A percentile compares a stretch with the other conserved stretches of the same genome.
Conservation (phyloP, 1,284 basidiomycete genomes). For the Mycena sp. region DNA sequence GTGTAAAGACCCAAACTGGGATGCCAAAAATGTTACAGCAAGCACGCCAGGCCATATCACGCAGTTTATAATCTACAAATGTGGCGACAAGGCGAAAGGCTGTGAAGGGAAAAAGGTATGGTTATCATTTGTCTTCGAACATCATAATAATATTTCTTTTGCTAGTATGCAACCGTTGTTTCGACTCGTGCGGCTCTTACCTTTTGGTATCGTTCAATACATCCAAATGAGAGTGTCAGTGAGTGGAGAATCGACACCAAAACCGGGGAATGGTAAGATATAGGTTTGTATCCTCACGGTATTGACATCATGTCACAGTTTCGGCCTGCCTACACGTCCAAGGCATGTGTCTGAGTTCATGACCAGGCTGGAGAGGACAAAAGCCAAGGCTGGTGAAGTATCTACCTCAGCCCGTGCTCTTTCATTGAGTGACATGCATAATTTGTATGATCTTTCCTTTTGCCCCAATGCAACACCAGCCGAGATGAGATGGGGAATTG, state of each 20-base stretch:
- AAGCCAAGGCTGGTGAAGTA: conserved; percentile 33
- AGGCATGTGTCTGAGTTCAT: conserved; percentile 19
- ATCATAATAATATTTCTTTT: background rate
- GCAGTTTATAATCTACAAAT: conserved; percentile 26
- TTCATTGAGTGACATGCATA: conserved; percentile 31
- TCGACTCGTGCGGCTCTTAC: conserved; percentile 30
- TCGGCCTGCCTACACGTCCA: background rate
- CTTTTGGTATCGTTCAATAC: background rate
- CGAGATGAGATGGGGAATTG: conserved; percentile 26
- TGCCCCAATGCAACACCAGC: conserved; percentile 4
- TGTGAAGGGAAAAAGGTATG: too few species aligned
- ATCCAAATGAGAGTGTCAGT: background rate
- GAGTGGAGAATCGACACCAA: conserved; percentile 33
- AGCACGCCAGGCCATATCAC: conserved; percentile 20
- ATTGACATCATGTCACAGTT: background rate
- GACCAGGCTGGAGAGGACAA: conserved; percentile 36
- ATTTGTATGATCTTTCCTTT: conserved; percentile 30
- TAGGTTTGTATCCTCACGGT: background rate
- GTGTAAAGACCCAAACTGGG: conserved; percentile 15
- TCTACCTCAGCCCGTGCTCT: conserved; percentile 34
- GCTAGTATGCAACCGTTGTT: conserved; percentile 36
- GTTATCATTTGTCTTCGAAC: background rate
- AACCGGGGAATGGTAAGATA: conserved; percentile 31
- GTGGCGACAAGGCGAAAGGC: conserved; percentile 17
- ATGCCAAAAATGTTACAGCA: conserved; percentile 4